Base-by-base conservation (phyloP, 805 yeast genomes). In the Suhomyces canberraensis region DNA sequence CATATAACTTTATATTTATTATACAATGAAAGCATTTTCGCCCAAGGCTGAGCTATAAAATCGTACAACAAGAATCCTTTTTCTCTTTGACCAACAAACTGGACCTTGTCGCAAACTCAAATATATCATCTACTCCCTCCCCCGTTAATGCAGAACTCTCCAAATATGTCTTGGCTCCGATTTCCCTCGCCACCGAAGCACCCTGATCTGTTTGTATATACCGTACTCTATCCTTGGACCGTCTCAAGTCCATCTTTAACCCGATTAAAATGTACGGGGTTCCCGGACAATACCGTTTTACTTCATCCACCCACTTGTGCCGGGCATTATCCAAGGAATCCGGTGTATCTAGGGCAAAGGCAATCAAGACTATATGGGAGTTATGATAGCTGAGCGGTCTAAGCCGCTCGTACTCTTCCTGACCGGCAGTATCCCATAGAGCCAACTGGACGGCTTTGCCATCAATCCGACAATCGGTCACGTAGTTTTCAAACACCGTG, bases 391-490 rank as follows among this genome's bases (percentile, higher is more conserved):
- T 84, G 46, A 90, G 66, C 0, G 96, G 96, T 43, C 96, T 75
- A 40, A 90, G 66, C 41, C 96, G 67, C 56, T 89, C 96, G 56
- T 89, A 89, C 61, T 89, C 97, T 64, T 89, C 97, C 62, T 89
- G 96, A 2, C 97, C 97, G 2, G 97, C 96, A 1, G 96, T 89
- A 57, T 89, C 97, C 96, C 97, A 89, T 17, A 89, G 64, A 2
- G 95, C 90, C 38, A 89, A 62, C 45, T 88, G 83, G 3, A 89
- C 95, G 11, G 93, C 84, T 48, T 88, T 89, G 3, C 96, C 96
- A 54, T 89, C 97, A 14, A 90, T 95, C 40, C 95, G 69, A 60
- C 96, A 89, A 52, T 88, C 95, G 1, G 96, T 88, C 11, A 89
- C 96, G 58, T 90, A 88, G 59, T 90, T 89, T 50, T 89, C 97